Conservation (phyloP, 176 grass and related monocot species). For the Phoenix dactylifera region DNA sequence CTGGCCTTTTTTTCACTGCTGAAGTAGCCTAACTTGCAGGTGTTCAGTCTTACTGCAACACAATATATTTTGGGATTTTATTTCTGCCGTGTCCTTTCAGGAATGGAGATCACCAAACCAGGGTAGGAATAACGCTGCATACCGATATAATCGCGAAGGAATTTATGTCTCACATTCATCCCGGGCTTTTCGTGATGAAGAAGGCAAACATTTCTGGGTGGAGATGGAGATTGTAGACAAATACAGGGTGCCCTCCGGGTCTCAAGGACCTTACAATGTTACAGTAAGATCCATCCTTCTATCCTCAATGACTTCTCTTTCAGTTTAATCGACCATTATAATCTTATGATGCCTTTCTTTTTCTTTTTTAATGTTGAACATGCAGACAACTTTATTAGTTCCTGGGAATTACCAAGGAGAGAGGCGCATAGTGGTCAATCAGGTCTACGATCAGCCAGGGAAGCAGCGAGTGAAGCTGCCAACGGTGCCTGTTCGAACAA, state of each 20-base stretch:
- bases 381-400: conserved; percentile 85
- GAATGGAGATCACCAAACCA: conserved; percentile 85
- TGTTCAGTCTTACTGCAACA: too few species aligned
- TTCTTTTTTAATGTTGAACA: conserved; percentile 9
- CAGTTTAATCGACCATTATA: conserved; percentile 3
- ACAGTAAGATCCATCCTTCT: conserved; percentile 40
- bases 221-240: conserved; percentile 84
- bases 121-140: conserved; percentile 76
- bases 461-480: conserved; percentile 77
- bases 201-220: conserved; percentile 91
- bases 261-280: conserved; percentile 87
- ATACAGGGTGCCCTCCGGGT: conserved; percentile 67
- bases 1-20: too few species aligned
- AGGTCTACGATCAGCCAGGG: conserved; percentile 53
- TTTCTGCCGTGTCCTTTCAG: conserved; percentile 28
- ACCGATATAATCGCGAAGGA: conserved; percentile 55
- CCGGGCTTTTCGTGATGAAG: conserved; percentile 76
- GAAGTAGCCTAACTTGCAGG: too few species aligned
- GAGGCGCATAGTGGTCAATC: conserved; percentile 49
- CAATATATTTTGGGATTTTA: neutral
- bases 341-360: conserved; percentile 14
- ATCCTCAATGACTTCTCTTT: neutral
- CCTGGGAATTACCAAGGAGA: conserved; percentile 96
- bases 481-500: conserved; percentile 91
- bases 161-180: conserved; percentile 60